A percentile compares a stretch with the other conserved stretches of the same genome.
Conservation (phyloP, 805 yeast genomes). For the Ogataea zsoltii region DNA sequence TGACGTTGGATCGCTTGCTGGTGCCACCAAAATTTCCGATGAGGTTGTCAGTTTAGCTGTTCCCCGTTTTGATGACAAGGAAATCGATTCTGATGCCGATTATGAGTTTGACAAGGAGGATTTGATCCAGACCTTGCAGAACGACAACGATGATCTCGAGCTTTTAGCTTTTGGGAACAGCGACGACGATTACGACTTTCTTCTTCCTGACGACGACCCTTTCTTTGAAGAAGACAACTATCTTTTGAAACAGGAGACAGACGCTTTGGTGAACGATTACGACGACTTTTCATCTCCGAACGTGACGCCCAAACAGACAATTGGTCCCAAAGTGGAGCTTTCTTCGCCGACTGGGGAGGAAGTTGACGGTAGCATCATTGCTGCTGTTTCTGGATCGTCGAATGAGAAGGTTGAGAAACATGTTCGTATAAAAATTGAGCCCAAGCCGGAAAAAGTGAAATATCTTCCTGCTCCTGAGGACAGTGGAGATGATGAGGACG, state of each 20-base stretch:
- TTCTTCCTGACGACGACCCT: constrained; percentile 29
- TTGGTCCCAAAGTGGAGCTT: constrained; percentile 1
- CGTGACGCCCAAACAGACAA: constrained; percentile 35
- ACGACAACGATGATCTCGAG: constrained; percentile 41
- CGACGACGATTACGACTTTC: constrained; percentile 35
- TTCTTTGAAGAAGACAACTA: constrained; percentile 51
- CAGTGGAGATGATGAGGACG: constrained; percentile 43
- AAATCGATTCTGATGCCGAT: constrained; percentile 58
- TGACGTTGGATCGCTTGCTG: constrained; percentile 21
- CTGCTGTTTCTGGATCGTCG: background rate
- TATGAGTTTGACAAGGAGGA: constrained; percentile 57
- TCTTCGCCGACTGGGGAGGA: constrained; percentile 1
- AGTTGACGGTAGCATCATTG: background rate
- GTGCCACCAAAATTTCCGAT: constrained; percentile 29
- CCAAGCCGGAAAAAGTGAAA: constrained; percentile 26
- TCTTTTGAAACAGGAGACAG: constrained; percentile 42
- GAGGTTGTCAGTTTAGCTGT: constrained; percentile 42
- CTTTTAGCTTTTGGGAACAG: constrained; percentile 35
- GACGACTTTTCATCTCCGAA: constrained; percentile 31
- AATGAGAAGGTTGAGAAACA: constrained; percentile 7
- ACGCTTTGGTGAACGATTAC: constrained; percentile 43
- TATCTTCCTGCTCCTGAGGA: constrained; percentile 44
- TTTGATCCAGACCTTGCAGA: constrained; percentile 39
- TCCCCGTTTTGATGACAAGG: constrained; percentile 50
- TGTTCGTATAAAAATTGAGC: constrained; percentile 13